phyloP scores from a whole-genome alignment of 2,329 filamentous ascomycete genomes.

The Sporothrix euskadiensis region DNA sequence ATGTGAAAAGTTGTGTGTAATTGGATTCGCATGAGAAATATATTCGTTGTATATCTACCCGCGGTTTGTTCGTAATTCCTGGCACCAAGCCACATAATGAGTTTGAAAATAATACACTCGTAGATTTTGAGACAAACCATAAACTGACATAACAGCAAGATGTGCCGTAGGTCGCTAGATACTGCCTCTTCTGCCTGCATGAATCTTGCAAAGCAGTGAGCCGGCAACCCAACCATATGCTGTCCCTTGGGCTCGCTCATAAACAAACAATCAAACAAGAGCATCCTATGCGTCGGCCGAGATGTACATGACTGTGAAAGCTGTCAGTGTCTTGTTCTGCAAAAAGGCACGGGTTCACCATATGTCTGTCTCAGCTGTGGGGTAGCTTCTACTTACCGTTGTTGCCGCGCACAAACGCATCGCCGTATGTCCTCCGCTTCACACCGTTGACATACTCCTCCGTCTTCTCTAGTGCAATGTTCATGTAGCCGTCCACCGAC shows the following conservation, averaged over 20 bases:
- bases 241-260: not conserved
- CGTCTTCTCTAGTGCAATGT: conserved; percentile 95
- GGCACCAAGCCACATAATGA: not conserved
- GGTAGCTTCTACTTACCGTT: conserved; percentile 58
- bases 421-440: conserved; percentile 80
- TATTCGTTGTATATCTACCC: too few relatives aligned
- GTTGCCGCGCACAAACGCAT: conserved; percentile 94
- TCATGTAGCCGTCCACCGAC: conserved; percentile 99
- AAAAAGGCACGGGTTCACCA: not conserved
- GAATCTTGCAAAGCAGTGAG: not conserved
- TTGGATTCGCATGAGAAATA: not conserved
- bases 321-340: conserved; percentile 31
- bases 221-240: not conserved
- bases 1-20: not conserved
- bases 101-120: not conserved
- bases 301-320: conserved; percentile 66
- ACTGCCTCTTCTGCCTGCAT: not conserved
- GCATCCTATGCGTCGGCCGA: conserved; percentile 56
- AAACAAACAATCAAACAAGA: not conserved
- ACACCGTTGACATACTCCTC: conserved; percentile 86
- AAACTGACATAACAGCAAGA: not conserved
- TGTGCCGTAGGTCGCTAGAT: too few relatives aligned
- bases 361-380: not conserved
- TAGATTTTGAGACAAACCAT: not conserved
- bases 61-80: not conserved